phyloP scores from a whole-genome alignment of 306 rosid genomes.

The Abrus precatorius region DNA sequence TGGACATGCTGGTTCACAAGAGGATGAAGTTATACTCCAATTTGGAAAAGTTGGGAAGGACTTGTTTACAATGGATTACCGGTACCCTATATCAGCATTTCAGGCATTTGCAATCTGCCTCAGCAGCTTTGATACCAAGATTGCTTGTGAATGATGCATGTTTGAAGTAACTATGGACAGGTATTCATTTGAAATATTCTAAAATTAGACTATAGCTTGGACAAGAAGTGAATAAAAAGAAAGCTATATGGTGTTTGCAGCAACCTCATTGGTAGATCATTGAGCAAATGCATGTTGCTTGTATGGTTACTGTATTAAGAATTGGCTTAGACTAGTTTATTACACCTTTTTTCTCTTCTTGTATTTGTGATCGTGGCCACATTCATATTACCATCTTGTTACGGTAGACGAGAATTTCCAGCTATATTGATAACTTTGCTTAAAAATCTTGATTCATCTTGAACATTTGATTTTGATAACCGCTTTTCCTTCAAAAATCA shows the following conservation, averaged over 20 bases:
- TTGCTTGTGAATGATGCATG: constrained; percentile 87
- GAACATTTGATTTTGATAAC: not conserved
- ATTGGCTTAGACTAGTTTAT: not conserved
- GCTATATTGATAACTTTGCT: not conserved
- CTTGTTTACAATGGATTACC: constrained; percentile 92
- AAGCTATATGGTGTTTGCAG: constrained; percentile 17
- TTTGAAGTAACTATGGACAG: constrained; percentile 40
- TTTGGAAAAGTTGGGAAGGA: constrained; percentile 96
- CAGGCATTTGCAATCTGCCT: constrained; percentile 98
- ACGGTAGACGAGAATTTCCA: not conserved
- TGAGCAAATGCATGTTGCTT: not conserved
- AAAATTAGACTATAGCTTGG: not conserved
- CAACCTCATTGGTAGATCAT: not conserved
- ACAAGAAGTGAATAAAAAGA: not conserved
- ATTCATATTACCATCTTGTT: not conserved
- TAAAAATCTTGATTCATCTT: not conserved
- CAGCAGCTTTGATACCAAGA: constrained; percentile 98
- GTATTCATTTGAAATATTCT: constrained; percentile 52
- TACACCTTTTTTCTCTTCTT: not conserved
- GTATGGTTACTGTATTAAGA: not conserved
- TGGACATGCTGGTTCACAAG: constrained; percentile 83
- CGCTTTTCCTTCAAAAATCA: not conserved
- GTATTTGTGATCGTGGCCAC: not conserved
- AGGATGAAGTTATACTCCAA: constrained; percentile 88
- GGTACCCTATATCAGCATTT: constrained; percentile 94